A percentile compares a stretch with the other conserved stretches of the same genome.
phyloP scores from a whole-genome alignment of 1,139 yeast species.

The Taphrina confusa region DNA sequence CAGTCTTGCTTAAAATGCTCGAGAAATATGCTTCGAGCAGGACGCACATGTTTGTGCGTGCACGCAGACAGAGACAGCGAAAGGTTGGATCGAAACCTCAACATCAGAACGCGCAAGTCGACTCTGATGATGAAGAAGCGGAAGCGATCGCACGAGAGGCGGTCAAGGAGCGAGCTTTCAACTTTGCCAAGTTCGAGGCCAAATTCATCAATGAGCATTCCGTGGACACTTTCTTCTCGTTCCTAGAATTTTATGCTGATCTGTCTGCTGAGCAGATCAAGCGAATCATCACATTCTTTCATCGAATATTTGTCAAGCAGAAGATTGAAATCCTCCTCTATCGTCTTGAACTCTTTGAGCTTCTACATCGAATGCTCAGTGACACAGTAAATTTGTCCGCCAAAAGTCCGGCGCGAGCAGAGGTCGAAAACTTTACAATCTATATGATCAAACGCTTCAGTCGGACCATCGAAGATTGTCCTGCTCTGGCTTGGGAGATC shows the following conservation, averaged over 20 bases:
- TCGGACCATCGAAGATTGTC: conserved; percentile 56
- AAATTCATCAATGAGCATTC: conserved; percentile 44
- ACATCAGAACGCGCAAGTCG: conserved; percentile 16
- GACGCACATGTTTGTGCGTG: conserved; percentile 42
- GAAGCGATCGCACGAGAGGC: conserved; percentile 45
- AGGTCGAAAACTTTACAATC: conserved; percentile 65
- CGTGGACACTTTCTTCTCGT: conserved; percentile 57
- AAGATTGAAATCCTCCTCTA: conserved; percentile 63
- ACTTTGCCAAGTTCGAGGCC: conserved; percentile 50
- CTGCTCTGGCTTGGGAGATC: conserved; percentile 63
- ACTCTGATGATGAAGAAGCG: conserved; percentile 51
- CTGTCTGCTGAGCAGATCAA: conserved; percentile 63
- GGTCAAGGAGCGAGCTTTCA: conserved; percentile 57
- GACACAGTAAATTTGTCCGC: conserved; percentile 46
- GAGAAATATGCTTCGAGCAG: conserved; percentile 68
- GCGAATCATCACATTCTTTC: conserved; percentile 68
- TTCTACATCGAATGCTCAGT: conserved; percentile 54
- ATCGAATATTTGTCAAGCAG: conserved; percentile 66
- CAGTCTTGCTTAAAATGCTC: conserved; percentile 65
- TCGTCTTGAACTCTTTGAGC: conserved; percentile 72
- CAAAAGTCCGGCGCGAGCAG: conserved; percentile 53
- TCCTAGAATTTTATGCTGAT: conserved; percentile 60
- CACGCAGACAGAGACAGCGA: conserved; percentile 43
- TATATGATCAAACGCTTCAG: conserved; percentile 69
- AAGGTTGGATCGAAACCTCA: conserved; percentile 1